Conservation (phyloP, 495 filamentous ascomycete species). For the Penicillium maclennaniae region DNA sequence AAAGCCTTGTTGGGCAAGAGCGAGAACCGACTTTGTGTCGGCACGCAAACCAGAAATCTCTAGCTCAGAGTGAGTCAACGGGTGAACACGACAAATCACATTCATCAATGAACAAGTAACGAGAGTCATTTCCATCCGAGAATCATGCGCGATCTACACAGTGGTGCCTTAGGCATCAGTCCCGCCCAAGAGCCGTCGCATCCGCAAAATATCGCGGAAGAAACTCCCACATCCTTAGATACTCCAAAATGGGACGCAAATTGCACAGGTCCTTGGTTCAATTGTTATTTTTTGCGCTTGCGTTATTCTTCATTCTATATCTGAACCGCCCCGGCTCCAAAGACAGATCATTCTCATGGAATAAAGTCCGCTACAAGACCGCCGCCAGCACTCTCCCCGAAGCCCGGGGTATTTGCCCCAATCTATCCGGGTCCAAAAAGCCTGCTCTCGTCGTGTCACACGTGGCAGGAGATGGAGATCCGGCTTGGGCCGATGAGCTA, state of each 20-base stretch:
- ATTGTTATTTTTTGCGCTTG: constrained; percentile 25
- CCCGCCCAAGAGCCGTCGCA: not conserved
- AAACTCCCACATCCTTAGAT: not conserved
- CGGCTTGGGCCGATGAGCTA: constrained; percentile 34
- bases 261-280: constrained; percentile 26
- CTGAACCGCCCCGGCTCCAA: constrained; percentile 29
- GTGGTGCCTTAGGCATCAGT: not conserved
- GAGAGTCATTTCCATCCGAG: no score
- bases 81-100: not conserved
- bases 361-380: constrained; percentile 34
- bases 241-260: constrained; percentile 19
- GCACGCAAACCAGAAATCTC: not conserved
- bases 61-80: not conserved
- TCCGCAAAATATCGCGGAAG: not conserved
- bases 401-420: constrained; percentile 31
- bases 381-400: constrained; percentile 23
- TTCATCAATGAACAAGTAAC: no score
- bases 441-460: constrained; percentile 38
- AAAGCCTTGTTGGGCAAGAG: not conserved
- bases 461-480: constrained; percentile 32
- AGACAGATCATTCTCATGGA: constrained; percentile 33
- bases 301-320: constrained; percentile 31
- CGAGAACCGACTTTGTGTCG: not conserved
- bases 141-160: not conserved
- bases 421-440: constrained; percentile 29